Evolutionary conservation across 768 basidiomycete species (phyloP).

Genomic region (Trametes cubensis): DNA sequence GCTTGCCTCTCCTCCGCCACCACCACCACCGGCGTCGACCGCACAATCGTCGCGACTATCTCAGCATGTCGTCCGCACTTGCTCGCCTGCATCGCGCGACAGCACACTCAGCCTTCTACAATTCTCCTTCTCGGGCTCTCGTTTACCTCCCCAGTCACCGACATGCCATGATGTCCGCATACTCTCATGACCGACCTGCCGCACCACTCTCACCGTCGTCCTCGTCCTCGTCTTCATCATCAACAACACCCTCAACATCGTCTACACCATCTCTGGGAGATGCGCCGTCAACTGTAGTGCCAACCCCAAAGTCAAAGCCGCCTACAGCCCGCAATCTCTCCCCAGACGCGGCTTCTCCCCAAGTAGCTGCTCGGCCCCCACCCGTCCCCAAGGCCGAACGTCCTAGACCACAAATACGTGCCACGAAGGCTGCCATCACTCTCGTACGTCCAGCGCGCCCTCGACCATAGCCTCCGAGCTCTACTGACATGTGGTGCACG

Average conservation of each 20-base stretch:
- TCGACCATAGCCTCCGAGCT: not conserved
- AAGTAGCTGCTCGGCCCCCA: conserved; percentile 72
- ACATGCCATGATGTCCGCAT: conserved; percentile 70
- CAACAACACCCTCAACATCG: conserved; percentile 17
- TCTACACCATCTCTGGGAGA: conserved; percentile 39
- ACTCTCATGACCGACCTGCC: conserved; percentile 44
- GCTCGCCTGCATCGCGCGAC: conserved; percentile 21
- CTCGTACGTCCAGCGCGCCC: conserved; percentile 49
- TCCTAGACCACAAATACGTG: conserved; percentile 63
- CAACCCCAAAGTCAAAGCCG: conserved; percentile 35
- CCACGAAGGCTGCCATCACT: conserved; percentile 76
- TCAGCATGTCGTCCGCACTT: conserved; percentile 16
- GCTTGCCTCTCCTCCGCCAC: not conserved
- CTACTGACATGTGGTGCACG: not conserved
- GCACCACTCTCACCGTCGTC: conserved; percentile 27
- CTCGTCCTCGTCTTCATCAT: conserved; percentile 21
- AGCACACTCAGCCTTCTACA: conserved; percentile 14
- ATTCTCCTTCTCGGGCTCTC: conserved; percentile 10
- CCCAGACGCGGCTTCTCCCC: conserved; percentile 66
- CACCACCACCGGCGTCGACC: not conserved
- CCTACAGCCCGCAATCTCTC: conserved; percentile 42
- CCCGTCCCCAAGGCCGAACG: conserved; percentile 66
- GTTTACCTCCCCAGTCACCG: conserved; percentile 45
- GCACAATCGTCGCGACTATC: not conserved
- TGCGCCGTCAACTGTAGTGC: conserved; percentile 55